Evolutionary conservation across 192 early-diverging fungal genomes (phyloP).

Genomic region (Powellomyces hirtus): DNA sequence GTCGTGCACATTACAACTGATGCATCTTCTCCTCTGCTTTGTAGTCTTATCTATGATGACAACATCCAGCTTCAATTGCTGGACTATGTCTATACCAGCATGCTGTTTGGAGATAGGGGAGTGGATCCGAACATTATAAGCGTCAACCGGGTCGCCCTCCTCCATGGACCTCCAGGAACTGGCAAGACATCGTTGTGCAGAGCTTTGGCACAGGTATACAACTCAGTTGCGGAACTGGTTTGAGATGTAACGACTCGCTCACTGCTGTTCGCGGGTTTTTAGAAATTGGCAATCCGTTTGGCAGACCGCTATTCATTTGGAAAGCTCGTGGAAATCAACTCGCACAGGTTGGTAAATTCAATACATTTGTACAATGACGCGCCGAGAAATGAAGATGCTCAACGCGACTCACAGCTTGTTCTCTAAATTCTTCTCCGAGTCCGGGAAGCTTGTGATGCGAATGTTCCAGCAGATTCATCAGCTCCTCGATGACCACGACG

Average conservation of each 20-base stretch:
- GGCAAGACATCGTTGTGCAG: constrained; percentile 53
- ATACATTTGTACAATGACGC: too few species aligned
- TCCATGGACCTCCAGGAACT: constrained; percentile 63
- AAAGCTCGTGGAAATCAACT: constrained; percentile 71
- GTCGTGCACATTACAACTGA: too few species aligned
- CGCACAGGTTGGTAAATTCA: constrained; percentile 47
- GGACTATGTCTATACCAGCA: constrained; percentile 60
- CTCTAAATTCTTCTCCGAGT: constrained; percentile 75
- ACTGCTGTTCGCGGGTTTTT: constrained; percentile 8
- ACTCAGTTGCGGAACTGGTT: too few species aligned
- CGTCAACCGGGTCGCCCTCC: constrained; percentile 60
- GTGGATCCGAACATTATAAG: constrained; percentile 57
- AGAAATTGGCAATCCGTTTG: constrained; percentile 64
- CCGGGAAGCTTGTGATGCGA: constrained; percentile 64
- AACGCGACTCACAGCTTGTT: constrained; percentile 46
- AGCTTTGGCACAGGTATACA: constrained; percentile 59
- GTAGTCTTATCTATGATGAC: constrained; percentile 59
- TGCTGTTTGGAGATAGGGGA: constrained; percentile 58
- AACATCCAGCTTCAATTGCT: constrained; percentile 50
- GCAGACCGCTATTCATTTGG: constrained; percentile 47
- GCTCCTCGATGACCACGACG: constrained; percentile 52
- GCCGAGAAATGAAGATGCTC: too few species aligned
- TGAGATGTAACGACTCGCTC: too few species aligned
- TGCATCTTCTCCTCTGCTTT: too few species aligned
- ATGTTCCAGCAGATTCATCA: constrained; percentile 60